Conservation (phyloP, 768 basidiomycete species). For the Tricholoma hemisulphureum region DNA sequence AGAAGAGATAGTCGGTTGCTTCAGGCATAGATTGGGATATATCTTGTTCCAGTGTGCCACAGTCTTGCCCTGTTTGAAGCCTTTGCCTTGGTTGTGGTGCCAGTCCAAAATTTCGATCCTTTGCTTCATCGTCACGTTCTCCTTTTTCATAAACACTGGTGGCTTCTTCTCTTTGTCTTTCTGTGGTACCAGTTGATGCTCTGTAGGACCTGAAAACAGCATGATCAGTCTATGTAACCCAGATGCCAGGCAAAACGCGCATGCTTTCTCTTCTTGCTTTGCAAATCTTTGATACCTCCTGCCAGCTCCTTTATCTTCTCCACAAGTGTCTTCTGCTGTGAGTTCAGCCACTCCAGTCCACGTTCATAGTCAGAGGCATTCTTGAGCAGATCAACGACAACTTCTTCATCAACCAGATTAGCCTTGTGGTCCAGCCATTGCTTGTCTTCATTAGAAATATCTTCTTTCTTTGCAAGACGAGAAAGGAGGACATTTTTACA, state of each 20-base stretch:
- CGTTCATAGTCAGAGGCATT: conserved; percentile 22
- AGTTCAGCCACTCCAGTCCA: conserved; percentile 11
- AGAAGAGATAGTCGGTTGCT: conserved; percentile 30
- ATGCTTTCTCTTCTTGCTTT: neutral
- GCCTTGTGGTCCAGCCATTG: conserved; percentile 19
- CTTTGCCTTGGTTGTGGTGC: conserved; percentile 26
- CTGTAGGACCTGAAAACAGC: neutral
- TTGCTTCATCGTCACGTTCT: conserved; percentile 34
- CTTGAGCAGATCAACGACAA: conserved; percentile 15
- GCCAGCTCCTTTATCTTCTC: neutral
- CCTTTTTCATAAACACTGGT: conserved; percentile 20
- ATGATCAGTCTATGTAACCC: neutral
- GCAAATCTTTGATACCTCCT: neutral
- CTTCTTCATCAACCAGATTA: conserved; percentile 21
- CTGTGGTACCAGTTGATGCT: neutral
- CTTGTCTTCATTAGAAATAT: conserved; percentile 16
- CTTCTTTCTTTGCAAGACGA: conserved; percentile 1
- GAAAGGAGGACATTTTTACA: conserved; percentile 7
- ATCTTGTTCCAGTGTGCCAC: conserved; percentile 28
- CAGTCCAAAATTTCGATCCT: conserved; percentile 37
- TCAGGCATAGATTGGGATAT: conserved; percentile 34
- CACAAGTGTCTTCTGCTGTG: conserved; percentile 7
- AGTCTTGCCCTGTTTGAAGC: conserved; percentile 30
- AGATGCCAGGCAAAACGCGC: neutral
- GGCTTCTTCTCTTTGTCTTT: conserved; percentile 5